Conservation (phyloP, 2,329 filamentous ascomycete genomes). For the Pseudogymnoascus sp. region DNA sequence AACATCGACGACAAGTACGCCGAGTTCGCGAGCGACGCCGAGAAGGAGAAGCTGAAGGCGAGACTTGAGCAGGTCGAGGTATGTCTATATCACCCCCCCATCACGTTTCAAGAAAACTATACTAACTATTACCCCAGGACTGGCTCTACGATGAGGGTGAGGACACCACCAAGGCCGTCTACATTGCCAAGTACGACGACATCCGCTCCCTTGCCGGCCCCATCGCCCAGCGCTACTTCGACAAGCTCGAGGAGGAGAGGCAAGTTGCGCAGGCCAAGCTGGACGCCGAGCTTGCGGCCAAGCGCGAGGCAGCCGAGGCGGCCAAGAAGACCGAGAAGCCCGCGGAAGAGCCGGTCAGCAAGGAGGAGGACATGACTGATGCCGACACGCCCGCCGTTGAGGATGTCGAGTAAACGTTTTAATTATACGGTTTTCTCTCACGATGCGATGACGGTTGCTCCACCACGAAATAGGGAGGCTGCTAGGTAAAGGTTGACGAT, state of each 20-base stretch:
- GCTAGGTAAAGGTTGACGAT: background rate
- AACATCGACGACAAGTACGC: conserved; percentile 90
- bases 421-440: background rate
- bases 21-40: conserved; percentile 82
- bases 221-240: conserved; percentile 88
- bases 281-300: conserved; percentile 69
- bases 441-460: conserved; percentile 7
- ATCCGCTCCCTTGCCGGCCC: conserved; percentile 85
- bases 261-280: conserved; percentile 68
- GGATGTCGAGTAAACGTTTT: conserved; percentile 21
- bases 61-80: conserved; percentile 86
- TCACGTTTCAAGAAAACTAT: background rate
- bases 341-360: conserved; percentile 30
- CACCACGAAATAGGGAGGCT: background rate
- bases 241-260: conserved; percentile 85
- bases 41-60: conserved; percentile 77
- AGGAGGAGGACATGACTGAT: conserved; percentile 59
- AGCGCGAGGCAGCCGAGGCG: conserved; percentile 35
- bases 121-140: conserved; percentile 53
- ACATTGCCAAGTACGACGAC: conserved; percentile 92
- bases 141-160: conserved; percentile 98
- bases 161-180: conserved; percentile 87
- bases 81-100: conserved; percentile 34
- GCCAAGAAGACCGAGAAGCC: conserved; percentile 48
- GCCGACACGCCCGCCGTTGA: conserved; percentile 48